Evolutionary conservation across 2,329 filamentous ascomycete genomes (phyloP).

Genomic region (Monilinia laxa): DNA sequence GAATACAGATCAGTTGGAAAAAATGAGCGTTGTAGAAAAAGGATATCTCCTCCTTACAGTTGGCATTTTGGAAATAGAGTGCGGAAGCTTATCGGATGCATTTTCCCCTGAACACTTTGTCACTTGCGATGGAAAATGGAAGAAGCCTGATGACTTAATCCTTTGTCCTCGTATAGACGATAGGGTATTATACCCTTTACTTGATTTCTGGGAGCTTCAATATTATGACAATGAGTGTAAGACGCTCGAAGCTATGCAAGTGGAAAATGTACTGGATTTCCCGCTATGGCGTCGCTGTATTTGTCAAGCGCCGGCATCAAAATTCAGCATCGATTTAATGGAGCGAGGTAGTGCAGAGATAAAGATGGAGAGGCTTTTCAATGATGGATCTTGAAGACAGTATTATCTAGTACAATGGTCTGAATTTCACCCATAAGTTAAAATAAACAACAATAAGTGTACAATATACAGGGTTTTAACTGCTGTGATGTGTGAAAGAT

Average conservation of each 20-base stretch:
- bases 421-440: no score
- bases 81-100: rapidly evolving
- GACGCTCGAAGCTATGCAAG: no score
- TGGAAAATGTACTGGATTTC: background rate
- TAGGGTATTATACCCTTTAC: background rate
- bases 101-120: background rate
- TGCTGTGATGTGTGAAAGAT: no score
- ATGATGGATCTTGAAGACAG: background rate
- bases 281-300: constrained; percentile 8
- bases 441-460: no score
- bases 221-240: background rate
- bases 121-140: constrained; percentile 9
- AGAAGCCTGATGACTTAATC: constrained; percentile 1
- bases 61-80: background rate
- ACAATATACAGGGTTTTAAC: no score
- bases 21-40: background rate
- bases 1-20: background rate
- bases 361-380: background rate
- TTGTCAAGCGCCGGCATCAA: background rate
- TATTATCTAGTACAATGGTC: background rate
- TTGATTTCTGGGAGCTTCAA: background rate
- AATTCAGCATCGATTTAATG: background rate
- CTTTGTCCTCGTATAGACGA: constrained; percentile 4
- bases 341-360: background rate
- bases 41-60: background rate